Base-by-base conservation (phyloP, 1,284 basidiomycete species). In the Papiliotrema flavescens region DNA sequence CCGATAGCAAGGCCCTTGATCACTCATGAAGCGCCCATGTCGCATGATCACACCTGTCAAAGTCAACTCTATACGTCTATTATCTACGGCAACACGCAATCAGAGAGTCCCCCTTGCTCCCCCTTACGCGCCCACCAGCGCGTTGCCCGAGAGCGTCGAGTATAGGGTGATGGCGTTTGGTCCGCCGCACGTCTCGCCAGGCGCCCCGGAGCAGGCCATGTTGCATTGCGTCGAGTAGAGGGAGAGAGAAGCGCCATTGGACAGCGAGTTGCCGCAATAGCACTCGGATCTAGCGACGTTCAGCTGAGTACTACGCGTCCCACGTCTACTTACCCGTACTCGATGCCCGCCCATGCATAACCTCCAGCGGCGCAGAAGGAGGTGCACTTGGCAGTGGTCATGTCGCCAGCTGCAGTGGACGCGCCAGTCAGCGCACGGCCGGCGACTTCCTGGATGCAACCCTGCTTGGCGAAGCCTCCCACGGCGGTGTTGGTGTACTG, bases 401-500 rank as follows among this genome's bases (percentile, higher is more conserved):
- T 44, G 36, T 24, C 40, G 32, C 41, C 28, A 24, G 40, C 17
- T 34, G 56, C 57, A 20, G 17, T 34, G 13, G 51, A 24, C 36
- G 56, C 56, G 7, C 51, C 60, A 22, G 23, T 39, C 6, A 40
- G 39, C 6, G 39, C 39, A 7, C 39, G 39, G 6, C 39, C 20
- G 17, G 39, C 15, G 39, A 40, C 39, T 20, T 40, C 39, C 39
- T 17, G 20, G 20, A 40, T 20, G 20, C 39, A 40, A 17, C 39
- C 39, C 39, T 40, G 39, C 20, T 45, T 45, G 43, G 43, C 26
- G 43, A 22, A 45, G 5, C 6, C 5, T 22, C 19, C 34, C 5
- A 52, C 17, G 8, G 14, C 3, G 35, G n/a, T 39, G 17, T 40
- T 40, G 39, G 39, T 40, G 39, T 40, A 45, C 15, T 80, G 65